A percentile compares a stretch with the other conserved stretches of the same genome.
These are phyloP conservation scores for Aschersonia sp. DNA, from an alignment of 2,329 filamentous ascomycete species.

Conservation along the genomic window DNA sequence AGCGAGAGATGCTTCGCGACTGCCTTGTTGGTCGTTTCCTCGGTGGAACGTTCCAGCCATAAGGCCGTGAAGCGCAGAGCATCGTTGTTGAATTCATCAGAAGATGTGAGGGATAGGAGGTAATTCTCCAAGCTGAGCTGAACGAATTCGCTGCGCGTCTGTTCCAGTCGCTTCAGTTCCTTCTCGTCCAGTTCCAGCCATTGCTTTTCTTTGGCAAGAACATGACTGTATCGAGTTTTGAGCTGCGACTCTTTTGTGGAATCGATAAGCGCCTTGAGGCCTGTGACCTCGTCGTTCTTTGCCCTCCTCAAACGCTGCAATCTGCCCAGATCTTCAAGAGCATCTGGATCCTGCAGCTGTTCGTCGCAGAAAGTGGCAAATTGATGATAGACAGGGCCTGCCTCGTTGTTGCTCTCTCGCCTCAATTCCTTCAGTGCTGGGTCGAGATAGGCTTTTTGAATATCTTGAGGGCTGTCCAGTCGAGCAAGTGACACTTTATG, in stretches of 20 bases:
- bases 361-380: conserved; percentile 93
- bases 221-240: conserved; percentile 40
- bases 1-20: conserved; percentile 54
- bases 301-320: conserved; percentile 66
- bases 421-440: conserved; percentile 74
- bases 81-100: conserved; percentile 79
- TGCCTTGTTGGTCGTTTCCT: conserved; percentile 60
- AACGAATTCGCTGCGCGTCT: conserved; percentile 71
- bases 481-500: conserved; percentile 81
- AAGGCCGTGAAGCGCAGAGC: conserved; percentile 83
- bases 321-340: conserved; percentile 70
- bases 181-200: conserved; percentile 86
- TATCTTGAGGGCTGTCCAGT: conserved; percentile 79
- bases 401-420: conserved; percentile 50
- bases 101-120: conserved; percentile 67
- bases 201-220: conserved; percentile 59
- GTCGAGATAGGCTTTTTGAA: conserved; percentile 74
- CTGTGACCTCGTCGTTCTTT: conserved; percentile 67
- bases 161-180: conserved; percentile 66
- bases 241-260: conserved; percentile 35
- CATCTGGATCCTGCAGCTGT: conserved; percentile 77
- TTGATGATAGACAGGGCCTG: conserved; percentile 82
- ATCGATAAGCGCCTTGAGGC: conserved; percentile 49
- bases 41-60: conserved; percentile 81
- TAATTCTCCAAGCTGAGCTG: conserved; percentile 87